Conservation (phyloP, 2,329 filamentous ascomycete species). For the Anisogramma anomala region DNA sequence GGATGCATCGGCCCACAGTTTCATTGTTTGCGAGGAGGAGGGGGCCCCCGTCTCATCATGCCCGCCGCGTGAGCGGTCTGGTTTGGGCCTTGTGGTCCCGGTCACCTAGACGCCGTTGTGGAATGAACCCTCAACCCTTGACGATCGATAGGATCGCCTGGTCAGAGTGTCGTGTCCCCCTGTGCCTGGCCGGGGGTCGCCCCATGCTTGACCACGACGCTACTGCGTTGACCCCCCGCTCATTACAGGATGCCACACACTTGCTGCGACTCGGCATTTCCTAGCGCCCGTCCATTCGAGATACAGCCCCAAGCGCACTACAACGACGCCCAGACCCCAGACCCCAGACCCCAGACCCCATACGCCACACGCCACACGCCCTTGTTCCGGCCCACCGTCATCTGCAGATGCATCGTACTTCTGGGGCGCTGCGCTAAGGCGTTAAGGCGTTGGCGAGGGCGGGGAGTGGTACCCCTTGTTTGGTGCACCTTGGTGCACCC, state of each 20-base stretch:
- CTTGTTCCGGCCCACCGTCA: constrained; percentile 13
- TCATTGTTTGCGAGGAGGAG: constrained; percentile 2
- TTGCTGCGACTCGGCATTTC: constrained; percentile 2
- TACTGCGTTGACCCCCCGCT: constrained; percentile 11
- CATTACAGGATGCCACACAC: not conserved
- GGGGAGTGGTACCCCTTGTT: too few relatives aligned
- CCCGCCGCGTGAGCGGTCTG: not conserved
- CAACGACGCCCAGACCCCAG: constrained; percentile 3
- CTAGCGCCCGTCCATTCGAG: constrained; percentile 2
- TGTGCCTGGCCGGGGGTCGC: constrained; percentile 1
- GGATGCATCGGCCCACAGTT: constrained; percentile 10
- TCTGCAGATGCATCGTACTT: constrained; percentile 15
- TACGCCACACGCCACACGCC: not conserved
- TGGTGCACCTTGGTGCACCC: too few relatives aligned
- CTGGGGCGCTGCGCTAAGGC: too few relatives aligned
- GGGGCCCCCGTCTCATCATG: constrained; percentile 2
- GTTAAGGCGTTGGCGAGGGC: constrained; percentile 14
- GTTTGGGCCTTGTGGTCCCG: constrained; percentile 3
- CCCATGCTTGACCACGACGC: constrained; percentile 2
- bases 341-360: too few relatives aligned
- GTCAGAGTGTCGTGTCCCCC: constrained; percentile 1
- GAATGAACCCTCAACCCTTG: constrained; percentile 8
- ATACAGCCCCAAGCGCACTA: constrained; percentile 2
- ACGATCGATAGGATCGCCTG: constrained; percentile 12
- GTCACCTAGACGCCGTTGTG: constrained; percentile 5